Conservation (phyloP, 106 monocot genomes). For the Iris macrosiphon region DNA sequence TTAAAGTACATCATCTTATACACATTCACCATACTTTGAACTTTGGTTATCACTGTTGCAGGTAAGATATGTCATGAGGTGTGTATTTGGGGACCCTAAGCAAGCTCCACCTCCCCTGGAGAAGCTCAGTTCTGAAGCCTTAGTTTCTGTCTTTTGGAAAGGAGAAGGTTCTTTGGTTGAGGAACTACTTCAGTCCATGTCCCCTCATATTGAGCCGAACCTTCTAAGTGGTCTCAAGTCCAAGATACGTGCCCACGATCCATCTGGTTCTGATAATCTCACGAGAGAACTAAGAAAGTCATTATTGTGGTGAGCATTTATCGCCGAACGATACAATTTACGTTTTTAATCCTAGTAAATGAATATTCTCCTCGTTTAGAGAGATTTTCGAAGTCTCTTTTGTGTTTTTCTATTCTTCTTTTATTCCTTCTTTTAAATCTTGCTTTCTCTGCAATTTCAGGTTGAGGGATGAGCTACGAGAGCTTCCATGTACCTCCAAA, state of each 20-base stretch:
- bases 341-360: slow-evolving; percentile 1
- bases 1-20: no score
- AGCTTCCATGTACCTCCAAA: slow-evolving; percentile 66
- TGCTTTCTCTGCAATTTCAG: slow-evolving; percentile 21
- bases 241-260: slow-evolving; percentile 64
- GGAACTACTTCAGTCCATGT: slow-evolving; percentile 75
- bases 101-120: slow-evolving; percentile 77
- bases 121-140: slow-evolving; percentile 48
- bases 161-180: slow-evolving; percentile 88
- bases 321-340: not conserved
- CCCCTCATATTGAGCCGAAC: slow-evolving; percentile 54
- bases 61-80: slow-evolving; percentile 88
- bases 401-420: not conserved
- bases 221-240: slow-evolving; percentile 49
- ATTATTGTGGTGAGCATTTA: slow-evolving; percentile 55
- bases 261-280: slow-evolving; percentile 50
- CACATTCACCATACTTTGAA: no score
- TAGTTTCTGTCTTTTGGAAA: slow-evolving; percentile 70
- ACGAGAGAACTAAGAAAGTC: slow-evolving; percentile 48
- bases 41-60: slow-evolving; percentile 17
- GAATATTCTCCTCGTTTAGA: not conserved
- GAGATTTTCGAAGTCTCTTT: not conserved
- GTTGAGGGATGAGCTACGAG: slow-evolving; percentile 87
- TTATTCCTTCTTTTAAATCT: not conserved
- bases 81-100: slow-evolving; percentile 80